These are phyloP conservation scores for Chlorophyllum brunneum DNA, from an alignment of 768 basidiomycete species.

Conservation along the genomic window DNA sequence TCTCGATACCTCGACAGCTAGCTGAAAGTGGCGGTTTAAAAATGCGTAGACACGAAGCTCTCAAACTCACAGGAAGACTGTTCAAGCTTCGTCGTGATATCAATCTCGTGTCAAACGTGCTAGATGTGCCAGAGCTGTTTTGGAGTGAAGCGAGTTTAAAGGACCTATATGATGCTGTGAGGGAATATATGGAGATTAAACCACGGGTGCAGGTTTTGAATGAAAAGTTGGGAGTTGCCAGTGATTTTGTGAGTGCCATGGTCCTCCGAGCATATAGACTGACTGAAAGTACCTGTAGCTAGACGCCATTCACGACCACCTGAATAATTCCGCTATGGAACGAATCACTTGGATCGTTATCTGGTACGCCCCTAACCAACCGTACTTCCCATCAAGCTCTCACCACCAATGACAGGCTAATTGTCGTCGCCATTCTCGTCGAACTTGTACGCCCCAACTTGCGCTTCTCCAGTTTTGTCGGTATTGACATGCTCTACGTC, in stretches of 20 bases:
- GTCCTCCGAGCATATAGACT: too few relatives aligned
- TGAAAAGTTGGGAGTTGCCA: slow-evolving; percentile 82
- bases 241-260: slow-evolving; percentile 79
- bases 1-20: slow-evolving; percentile 81
- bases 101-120: slow-evolving; percentile 87
- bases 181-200: slow-evolving; percentile 93
- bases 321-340: slow-evolving; percentile 88
- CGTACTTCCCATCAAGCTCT: slow-evolving; percentile 17
- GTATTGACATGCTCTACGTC: background rate
- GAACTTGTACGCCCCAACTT: slow-evolving; percentile 56
- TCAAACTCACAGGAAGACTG: slow-evolving; percentile 80
- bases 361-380: slow-evolving; percentile 27
- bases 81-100: slow-evolving; percentile 89
- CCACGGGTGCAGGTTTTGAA: slow-evolving; percentile 80
- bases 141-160: slow-evolving; percentile 92
- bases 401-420: slow-evolving; percentile 55
- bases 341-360: slow-evolving; percentile 69
- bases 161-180: slow-evolving; percentile 85
- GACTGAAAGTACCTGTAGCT: slow-evolving; percentile 42
- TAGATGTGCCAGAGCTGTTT: slow-evolving; percentile 92
- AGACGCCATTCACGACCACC: slow-evolving; percentile 89
- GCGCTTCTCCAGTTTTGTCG: background rate
- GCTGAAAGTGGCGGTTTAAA: slow-evolving; percentile 73
- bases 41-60: slow-evolving; percentile 75
- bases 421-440: slow-evolving; percentile 85